Evolutionary conservation across 108 stramenopile species (phyloP), one percentile per base, ranked within the genome.

Genomic region (Skeletonema potamos): DNA sequence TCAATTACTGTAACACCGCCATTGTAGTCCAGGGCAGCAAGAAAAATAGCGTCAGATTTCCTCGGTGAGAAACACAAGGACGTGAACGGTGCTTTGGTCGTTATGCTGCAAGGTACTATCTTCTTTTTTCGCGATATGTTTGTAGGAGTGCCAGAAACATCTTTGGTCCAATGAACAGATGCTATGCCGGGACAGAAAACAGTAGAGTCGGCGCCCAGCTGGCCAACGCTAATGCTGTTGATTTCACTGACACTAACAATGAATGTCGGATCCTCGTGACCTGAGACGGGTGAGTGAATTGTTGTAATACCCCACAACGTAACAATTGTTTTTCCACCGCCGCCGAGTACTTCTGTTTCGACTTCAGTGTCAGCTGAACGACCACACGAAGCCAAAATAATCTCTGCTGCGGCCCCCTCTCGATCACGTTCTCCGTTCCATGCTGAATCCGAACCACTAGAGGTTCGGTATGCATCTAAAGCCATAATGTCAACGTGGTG

Each of bases 1-100:
- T 93, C 86, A 36, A 88, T 36, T 12, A 91, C 56, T 12, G 84
- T 68, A 27, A 87, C 79, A 24, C 86, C 89, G 20, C 93, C 90
- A 66, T 94, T 87, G 66, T 69, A 87, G 77, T 94, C 93, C 75
- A 94, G 56, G 2, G 86, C 73, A 7, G 87, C 83, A 24, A 94
- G 61, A 12, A 82, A 58, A 39, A 62, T 63, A 37, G 9, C 36
- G 3, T 27, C 17, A 3, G 29, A n/a, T 20, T 57, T 27, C 28
- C 60, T 60, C 20, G 79, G 79, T 13, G 79, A 64, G 41, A 81
- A 81, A 43, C 79, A 69, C 18, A 81, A 67, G 17, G 73, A 67
- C 6, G 46, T 55, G 15, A 73, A 15, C 12, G 76, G 81, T 9
- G 44, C 58, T 55, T 65, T 26, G 27, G 54, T 64, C 4, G 70